Evolutionary conservation across 371 early-diverging fungal species (phyloP).

Genomic region (Mucor racemosus): DNA sequence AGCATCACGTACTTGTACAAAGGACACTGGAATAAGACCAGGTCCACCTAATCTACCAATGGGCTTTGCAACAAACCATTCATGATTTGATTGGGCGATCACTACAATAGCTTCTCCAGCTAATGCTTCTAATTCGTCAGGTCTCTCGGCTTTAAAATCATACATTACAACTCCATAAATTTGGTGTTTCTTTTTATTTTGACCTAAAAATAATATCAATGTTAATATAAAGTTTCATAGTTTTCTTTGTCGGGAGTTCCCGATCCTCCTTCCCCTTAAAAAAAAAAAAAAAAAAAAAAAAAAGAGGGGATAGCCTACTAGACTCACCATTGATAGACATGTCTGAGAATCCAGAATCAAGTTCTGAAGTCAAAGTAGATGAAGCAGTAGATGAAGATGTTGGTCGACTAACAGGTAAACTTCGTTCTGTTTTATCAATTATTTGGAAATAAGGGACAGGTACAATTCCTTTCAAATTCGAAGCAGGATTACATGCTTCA

Average conservation of each 20-base stretch:
- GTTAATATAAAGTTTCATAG: not conserved
- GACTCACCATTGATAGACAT: conserved; percentile 25
- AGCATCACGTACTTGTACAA: conserved; percentile 76
- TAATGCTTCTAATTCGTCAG: conserved; percentile 76
- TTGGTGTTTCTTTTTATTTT: conserved; percentile 44
- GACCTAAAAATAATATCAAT: conserved; percentile 9
- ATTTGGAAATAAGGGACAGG: conserved; percentile 84
- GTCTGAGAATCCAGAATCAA: conserved; percentile 37
- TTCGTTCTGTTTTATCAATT: conserved; percentile 60
- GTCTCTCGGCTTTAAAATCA: conserved; percentile 77
- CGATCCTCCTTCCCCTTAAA: not conserved
- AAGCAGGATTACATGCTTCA: conserved; percentile 84
- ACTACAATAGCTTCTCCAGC: conserved; percentile 79
- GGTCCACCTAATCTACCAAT: conserved; percentile 70
- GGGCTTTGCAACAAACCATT: conserved; percentile 85
- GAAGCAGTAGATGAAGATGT: conserved; percentile 28
- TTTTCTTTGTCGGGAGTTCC: not conserved
- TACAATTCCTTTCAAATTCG: conserved; percentile 79
- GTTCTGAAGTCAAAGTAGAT: conserved; percentile 23
- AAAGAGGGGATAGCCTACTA: not conserved
- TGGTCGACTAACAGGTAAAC: conserved; percentile 20
- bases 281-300: not conserved
- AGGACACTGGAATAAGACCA: conserved; percentile 81
- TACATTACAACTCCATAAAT: conserved; percentile 77
- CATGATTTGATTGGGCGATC: conserved; percentile 78